Evolutionary conservation across 768 basidiomycete genomes (phyloP).

Genomic region (Coprinopsis cinerea): DNA sequence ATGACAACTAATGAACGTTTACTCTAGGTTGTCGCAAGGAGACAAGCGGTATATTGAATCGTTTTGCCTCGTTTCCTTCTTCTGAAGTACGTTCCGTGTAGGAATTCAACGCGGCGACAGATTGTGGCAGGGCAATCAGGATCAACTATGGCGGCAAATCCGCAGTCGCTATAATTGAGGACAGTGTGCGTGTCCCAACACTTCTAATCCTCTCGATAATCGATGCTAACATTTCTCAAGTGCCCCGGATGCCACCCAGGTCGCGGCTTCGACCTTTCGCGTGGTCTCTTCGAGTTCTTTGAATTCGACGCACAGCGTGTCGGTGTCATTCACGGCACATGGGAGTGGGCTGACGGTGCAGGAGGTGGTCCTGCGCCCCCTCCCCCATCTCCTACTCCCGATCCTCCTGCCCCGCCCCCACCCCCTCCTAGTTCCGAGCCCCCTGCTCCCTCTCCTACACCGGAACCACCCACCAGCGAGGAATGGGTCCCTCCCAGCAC

Average conservation of each 20-base stretch:
- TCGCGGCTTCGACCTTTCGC: constrained; percentile 57
- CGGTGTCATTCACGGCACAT: no score
- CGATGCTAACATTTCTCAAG: constrained; percentile 12
- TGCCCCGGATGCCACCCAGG: constrained; percentile 43
- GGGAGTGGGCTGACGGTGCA: no score
- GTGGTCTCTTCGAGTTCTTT: constrained; percentile 55
- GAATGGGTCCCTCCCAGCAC: no score
- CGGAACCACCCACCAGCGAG: no score
- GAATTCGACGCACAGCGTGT: no score
- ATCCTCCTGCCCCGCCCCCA: no score
- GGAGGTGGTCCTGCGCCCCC: no score
- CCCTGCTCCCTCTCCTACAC: no score
- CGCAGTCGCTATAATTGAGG: constrained; percentile 44
- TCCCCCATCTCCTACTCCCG: no score
- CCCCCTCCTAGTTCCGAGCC: no score
- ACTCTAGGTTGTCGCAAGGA: constrained; percentile 21
- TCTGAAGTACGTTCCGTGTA: constrained; percentile 3
- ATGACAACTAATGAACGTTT: background rate
- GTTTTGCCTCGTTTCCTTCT: background rate
- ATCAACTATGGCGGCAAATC: constrained; percentile 45
- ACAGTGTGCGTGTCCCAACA: constrained; percentile 33
- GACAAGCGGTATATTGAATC: constrained; percentile 15
- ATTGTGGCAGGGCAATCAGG: constrained; percentile 50
- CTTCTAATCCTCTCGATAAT: background rate
- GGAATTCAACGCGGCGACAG: constrained; percentile 21